Percentiles rank a stretch among this genome's conserved stretches.
These are phyloP conservation scores for Chaetomiaceae sp. DNA, from an alignment of 2,329 filamentous ascomycete genomes.

Conservation along the genomic window DNA sequence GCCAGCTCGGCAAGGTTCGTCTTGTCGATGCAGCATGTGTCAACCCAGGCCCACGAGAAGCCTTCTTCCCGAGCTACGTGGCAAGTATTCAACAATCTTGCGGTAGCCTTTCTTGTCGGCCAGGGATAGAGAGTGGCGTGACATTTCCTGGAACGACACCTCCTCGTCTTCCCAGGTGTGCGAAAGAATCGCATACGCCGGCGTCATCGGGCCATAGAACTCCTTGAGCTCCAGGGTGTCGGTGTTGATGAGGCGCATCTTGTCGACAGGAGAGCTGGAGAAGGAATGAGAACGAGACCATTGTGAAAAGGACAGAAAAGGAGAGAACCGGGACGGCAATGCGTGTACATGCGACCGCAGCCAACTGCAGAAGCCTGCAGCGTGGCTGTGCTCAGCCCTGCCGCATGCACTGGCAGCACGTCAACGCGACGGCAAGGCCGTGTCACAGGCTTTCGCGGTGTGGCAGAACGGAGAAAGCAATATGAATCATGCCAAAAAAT, in stretches of 20 bases:
- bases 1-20: constrained; percentile 7
- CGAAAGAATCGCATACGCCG: constrained; percentile 14
- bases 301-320: no score
- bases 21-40: constrained; percentile 13
- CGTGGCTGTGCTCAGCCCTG: no score
- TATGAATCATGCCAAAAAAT: no score
- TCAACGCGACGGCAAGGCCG: no score
- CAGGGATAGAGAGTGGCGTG: background rate
- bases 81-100: constrained; percentile 8
- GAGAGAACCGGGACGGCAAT: no score
- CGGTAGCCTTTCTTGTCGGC: constrained; percentile 1
- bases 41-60: constrained; percentile 4
- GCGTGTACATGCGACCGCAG: no score
- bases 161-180: constrained; percentile 14
- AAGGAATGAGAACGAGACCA: no score
- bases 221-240: background rate
- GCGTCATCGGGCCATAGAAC: constrained; percentile 1
- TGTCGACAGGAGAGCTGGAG: no score
- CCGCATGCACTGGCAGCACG: no score
- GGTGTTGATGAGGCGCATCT: constrained; percentile 15
- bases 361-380: no score
- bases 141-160: constrained; percentile 10
- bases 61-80: background rate
- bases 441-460: no score
- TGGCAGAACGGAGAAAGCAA: no score